Conservation (phyloP, 2,329 filamentous ascomycete species). For the Fusarium luffae region DNA sequence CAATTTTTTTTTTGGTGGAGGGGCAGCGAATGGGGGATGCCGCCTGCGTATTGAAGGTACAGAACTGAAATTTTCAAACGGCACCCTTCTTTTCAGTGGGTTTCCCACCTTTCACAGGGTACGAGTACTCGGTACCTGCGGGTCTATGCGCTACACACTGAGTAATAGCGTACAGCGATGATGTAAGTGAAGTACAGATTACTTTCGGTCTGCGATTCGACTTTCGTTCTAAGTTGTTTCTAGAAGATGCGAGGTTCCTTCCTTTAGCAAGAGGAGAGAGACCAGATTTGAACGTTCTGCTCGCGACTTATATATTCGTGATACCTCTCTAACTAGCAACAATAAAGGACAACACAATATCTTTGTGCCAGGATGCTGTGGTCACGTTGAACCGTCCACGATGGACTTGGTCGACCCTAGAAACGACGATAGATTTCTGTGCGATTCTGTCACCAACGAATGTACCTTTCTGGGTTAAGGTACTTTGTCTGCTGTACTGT, state of each 20-base stretch:
- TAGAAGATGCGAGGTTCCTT: slow-evolving; percentile 26
- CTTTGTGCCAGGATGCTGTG: slow-evolving; percentile 9
- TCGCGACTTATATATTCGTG: slow-evolving; percentile 11
- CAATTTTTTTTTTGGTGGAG: slow-evolving; percentile 33
- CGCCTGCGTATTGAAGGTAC: slow-evolving; percentile 23
- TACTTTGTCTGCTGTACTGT: background rate
- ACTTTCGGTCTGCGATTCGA: slow-evolving; percentile 11
- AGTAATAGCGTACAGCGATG: slow-evolving; percentile 11
- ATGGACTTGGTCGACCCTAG: slow-evolving; percentile 24
- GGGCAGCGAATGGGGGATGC: slow-evolving; percentile 33
- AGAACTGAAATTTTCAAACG: slow-evolving; percentile 33
- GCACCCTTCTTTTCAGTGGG: slow-evolving; percentile 23
- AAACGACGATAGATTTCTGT: slow-evolving; percentile 40
- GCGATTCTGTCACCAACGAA: slow-evolving; percentile 33
- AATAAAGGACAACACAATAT: background rate
- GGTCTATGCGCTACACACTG: slow-evolving; percentile 13
- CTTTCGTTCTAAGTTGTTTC: slow-evolving; percentile 18
- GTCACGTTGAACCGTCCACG: slow-evolving; percentile 21
- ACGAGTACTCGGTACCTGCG: slow-evolving; percentile 29
- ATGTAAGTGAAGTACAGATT: slow-evolving; percentile 35
- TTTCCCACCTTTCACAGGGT: slow-evolving; percentile 11
- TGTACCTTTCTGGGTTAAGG: background rate
- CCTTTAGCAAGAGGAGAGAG: background rate
- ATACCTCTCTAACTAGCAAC: background rate
- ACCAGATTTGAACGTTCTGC: background rate